Conservation (phyloP, 1,284 basidiomycete species). For the Naganishia liquefaciens region DNA sequence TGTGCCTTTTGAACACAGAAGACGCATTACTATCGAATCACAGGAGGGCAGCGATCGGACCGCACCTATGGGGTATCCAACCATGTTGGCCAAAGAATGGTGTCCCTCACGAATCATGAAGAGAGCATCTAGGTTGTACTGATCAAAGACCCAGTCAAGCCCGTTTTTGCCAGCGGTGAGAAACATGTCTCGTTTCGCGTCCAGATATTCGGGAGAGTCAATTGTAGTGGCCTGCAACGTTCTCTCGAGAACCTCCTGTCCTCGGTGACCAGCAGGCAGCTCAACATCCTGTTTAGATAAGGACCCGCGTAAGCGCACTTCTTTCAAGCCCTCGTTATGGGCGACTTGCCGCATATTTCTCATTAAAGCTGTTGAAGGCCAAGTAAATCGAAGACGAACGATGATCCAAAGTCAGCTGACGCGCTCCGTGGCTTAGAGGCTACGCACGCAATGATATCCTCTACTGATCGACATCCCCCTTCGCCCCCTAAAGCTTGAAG, state of each 20-base stretch:
- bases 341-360: constrained; percentile 14
- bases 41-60: not conserved
- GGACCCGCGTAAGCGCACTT: not conserved
- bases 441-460: constrained; percentile 32
- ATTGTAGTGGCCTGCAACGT: constrained; percentile 22
- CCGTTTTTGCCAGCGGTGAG: constrained; percentile 31
- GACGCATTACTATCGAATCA: not conserved
- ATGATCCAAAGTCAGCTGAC: not conserved
- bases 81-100: constrained; percentile 36
- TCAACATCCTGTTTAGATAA: constrained; percentile 27
- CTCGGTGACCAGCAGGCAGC: constrained; percentile 32
- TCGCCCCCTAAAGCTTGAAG: constrained; percentile 27
- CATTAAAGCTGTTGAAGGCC: constrained; percentile 24
- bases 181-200: constrained; percentile 33
- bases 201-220: constrained; percentile 30
- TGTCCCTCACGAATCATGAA: constrained; percentile 34
- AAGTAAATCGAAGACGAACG: too few relatives aligned
- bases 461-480: constrained; percentile 32
- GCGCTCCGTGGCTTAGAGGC: too few relatives aligned
- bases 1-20: not conserved
- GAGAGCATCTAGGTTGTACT: constrained; percentile 33
- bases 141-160: constrained; percentile 33
- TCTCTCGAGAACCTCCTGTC: constrained; percentile 34
- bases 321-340: not conserved
- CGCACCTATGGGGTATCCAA: constrained; percentile 35